Percentiles rank a stretch among this genome's conserved stretches.
Conservation (phyloP, 441 rosid genomes). For the Arabidopsis lyrata region DNA sequence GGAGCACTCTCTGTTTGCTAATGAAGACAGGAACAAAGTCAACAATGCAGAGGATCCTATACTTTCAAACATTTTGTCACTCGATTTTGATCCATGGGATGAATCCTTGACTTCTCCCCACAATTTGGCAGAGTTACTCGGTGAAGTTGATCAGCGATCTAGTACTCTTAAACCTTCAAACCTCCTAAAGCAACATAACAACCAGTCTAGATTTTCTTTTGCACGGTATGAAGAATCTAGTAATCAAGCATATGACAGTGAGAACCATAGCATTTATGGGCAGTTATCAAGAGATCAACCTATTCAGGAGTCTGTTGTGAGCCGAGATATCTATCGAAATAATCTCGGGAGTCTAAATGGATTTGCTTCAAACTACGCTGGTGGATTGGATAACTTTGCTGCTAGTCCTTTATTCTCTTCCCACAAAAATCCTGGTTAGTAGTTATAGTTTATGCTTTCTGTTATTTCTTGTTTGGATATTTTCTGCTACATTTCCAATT, state of each 20-base stretch:
- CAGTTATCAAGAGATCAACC: slow-evolving; percentile 54
- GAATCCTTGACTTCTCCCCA: slow-evolving; percentile 74
- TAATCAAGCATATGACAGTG: slow-evolving; percentile 53
- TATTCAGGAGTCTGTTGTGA: slow-evolving; percentile 55
- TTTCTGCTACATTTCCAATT: slow-evolving; percentile 4
- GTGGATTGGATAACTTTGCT: slow-evolving; percentile 53
- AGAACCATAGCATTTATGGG: slow-evolving; percentile 49
- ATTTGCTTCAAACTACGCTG: slow-evolving; percentile 58
- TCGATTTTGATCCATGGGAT: slow-evolving; percentile 91
- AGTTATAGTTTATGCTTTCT: slow-evolving; percentile 13
- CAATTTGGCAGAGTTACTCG: slow-evolving; percentile 64
- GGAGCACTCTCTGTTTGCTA: slow-evolving; percentile 52
- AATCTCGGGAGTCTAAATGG: slow-evolving; percentile 57
- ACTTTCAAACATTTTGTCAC: slow-evolving; percentile 77
- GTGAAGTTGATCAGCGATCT: slow-evolving; percentile 61
- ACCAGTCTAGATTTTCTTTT: slow-evolving; percentile 95
- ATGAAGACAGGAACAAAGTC: slow-evolving; percentile 49
- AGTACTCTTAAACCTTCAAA: slow-evolving; percentile 55
- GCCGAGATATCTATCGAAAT: slow-evolving; percentile 52
- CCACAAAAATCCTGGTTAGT: slow-evolving; percentile 68
- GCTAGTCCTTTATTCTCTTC: slow-evolving; percentile 57
- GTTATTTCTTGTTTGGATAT: slow-evolving; percentile 17
- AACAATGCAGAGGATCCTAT: slow-evolving; percentile 62
- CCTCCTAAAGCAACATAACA: slow-evolving; percentile 70
- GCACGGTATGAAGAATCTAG: slow-evolving; percentile 78